Evolutionary conservation across 805 yeast genomes (phyloP), one percentile per base, ranked within the genome.

Genomic region (Candida quercuum): DNA sequence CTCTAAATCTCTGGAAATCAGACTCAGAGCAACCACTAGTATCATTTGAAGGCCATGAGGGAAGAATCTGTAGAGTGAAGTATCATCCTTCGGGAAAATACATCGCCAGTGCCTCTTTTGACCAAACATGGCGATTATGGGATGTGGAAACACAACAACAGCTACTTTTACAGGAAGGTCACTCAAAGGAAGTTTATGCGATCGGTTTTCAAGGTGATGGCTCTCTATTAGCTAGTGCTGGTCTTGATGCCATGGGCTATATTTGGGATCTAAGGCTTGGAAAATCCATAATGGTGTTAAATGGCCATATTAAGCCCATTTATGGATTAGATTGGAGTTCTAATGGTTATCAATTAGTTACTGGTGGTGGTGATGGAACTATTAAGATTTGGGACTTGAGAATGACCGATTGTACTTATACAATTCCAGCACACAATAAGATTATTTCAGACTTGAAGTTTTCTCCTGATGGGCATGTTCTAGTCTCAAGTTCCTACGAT

Each of bases 251-350:
- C 0, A 60, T 77, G 15, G 79, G 78, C 0, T 64, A 81, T 31
- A 55, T 89, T 2, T 91, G 97, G 97, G 99, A 91, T 61, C 57
- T 91, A 28, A 63, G 99, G 36, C 68, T 82, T 0, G 98, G 97
- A 4, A 68, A 74, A 38, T 66, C 76, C 0, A 69, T 85, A 2
- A 66, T 74, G 55, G 59, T 67, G 9, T 57, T 87, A 4, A 65
- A 69, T 21, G 85, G 85, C 1, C 98, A 93, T 58, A 71, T 75
- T 6, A 72, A 77, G 41, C 87, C 86, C 0, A 74, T 91, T 1
- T 77, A 85, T 56, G 63, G 80, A 1, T 54, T 81, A 31, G 86
- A 75, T 46, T 91, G 94, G 84, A 67, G 89, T 4, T 69, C 73
- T 1, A 81, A 85, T 58, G 95, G 96, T 1, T 71, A 71, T 47